Evolutionary conservation across 208 protist species (phyloP).

Genomic region (Blastocrithidia nonstop): DNA sequence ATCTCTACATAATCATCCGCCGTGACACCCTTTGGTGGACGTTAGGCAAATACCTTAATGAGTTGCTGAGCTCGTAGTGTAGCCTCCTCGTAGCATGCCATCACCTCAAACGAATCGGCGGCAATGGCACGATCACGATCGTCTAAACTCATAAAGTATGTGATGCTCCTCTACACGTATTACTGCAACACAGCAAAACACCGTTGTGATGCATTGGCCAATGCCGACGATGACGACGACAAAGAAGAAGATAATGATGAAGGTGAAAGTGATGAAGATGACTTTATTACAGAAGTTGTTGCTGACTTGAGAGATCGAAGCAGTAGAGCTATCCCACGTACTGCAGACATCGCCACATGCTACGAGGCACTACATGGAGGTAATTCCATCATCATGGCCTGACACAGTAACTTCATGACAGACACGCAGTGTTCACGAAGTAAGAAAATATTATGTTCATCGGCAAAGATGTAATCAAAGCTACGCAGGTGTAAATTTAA

Average conservation of each 20-base stretch:
- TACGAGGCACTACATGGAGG: too few species aligned
- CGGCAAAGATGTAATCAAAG: too few species aligned
- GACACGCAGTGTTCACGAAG: too few species aligned
- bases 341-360: constrained; percentile 46
- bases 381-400: too few species aligned
- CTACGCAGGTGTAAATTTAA: too few species aligned
- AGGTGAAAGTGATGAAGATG: too few species aligned
- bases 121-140: constrained; percentile 60
- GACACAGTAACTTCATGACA: too few species aligned
- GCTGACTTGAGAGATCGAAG: constrained; percentile 19
- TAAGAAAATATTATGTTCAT: too few species aligned
- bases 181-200: constrained; percentile 21
- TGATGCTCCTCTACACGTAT: constrained; percentile 15
- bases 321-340: constrained; percentile 52
- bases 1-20: constrained; percentile 73
- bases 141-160: constrained; percentile 38
- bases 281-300: too few species aligned
- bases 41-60: constrained; percentile 57
- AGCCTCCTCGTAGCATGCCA: constrained; percentile 39
- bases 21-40: constrained; percentile 69
- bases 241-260: too few species aligned
- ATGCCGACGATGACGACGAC: too few species aligned
- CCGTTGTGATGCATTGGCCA: constrained; percentile 15
- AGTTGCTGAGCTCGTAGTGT: constrained; percentile 49
- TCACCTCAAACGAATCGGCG: constrained; percentile 18